Evolutionary conservation across 2,329 filamentous ascomycete species (phyloP).

Genomic region (Hymenoscyphus repandus): DNA sequence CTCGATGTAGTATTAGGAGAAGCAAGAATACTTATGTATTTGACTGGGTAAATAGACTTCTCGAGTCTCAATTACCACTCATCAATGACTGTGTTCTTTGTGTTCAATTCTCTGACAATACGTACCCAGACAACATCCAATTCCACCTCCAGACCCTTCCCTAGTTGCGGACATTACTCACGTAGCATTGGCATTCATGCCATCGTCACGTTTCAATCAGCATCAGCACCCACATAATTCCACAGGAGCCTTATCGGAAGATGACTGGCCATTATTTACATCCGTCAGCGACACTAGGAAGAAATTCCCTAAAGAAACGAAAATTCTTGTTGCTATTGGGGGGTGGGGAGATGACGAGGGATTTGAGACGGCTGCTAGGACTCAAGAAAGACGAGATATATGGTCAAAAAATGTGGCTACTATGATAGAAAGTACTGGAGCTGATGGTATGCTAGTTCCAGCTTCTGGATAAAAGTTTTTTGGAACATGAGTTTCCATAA

Average conservation of each 20-base stretch:
- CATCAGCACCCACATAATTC: conserved; percentile 12
- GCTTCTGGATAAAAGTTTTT: background rate
- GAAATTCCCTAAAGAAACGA: conserved; percentile 47
- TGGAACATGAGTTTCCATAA: too few relatives aligned
- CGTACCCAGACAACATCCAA: conserved; percentile 29
- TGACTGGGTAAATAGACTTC: conserved; percentile 2
- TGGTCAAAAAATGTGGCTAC: conserved; percentile 61
- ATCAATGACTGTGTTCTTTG: background rate
- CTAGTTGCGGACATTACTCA: conserved; percentile 45
- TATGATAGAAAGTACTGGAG: conserved; percentile 57
- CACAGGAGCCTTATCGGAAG: conserved; percentile 3
- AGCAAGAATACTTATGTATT: conserved; percentile 2
- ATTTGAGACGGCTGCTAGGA: conserved; percentile 53
- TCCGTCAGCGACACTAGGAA: conserved; percentile 34
- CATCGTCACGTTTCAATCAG: conserved; percentile 46
- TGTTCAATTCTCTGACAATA: background rate
- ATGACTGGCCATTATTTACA: conserved; percentile 45
- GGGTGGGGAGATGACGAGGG: conserved; percentile 68
- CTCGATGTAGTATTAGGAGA: background rate
- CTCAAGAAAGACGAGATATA: conserved; percentile 43
- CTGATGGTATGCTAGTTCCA: conserved; percentile 47
- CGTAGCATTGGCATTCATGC: conserved; percentile 54
- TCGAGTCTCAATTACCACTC: background rate
- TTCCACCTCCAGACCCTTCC: background rate
- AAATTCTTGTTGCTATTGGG: conserved; percentile 66